Conservation (phyloP, 306 rosid genomes). For the Citrullus colocynthis region DNA sequence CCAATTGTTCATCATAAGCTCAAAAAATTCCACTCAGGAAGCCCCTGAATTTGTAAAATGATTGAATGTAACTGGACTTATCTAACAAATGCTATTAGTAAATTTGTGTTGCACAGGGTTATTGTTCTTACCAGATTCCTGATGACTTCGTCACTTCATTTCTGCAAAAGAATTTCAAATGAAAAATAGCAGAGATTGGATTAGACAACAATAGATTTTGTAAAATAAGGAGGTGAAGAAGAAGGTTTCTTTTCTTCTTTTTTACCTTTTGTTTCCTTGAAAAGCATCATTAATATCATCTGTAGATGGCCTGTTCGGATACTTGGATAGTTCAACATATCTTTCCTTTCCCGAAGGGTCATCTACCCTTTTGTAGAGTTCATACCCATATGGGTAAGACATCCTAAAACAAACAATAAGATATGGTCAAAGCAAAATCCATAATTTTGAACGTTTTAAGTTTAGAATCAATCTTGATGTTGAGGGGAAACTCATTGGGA, state of each 20-base stretch:
- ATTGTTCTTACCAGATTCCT: slow-evolving; percentile 54
- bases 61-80: not conserved
- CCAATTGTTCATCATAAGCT: not conserved
- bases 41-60: not conserved
- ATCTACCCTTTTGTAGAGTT: slow-evolving; percentile 77
- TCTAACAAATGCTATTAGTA: no score
- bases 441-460: no score
- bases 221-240: not conserved
- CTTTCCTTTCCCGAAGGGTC: slow-evolving; percentile 58
- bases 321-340: slow-evolving; percentile 46
- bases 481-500: no score
- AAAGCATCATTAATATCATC: slow-evolving; percentile 69
- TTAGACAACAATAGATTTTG: not conserved
- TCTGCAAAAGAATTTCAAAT: slow-evolving; percentile 22
- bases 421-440: no score
- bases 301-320: slow-evolving; percentile 40
- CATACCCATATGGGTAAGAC: slow-evolving; percentile 57
- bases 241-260: not conserved
- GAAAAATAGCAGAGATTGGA: no score
- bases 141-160: slow-evolving; percentile 31
- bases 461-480: no score
- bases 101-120: not conserved
- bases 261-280: slow-evolving; percentile 56
- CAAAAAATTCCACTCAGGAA: not conserved
- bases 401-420: slow-evolving; percentile 20